Conservation (phyloP, 2,329 filamentous ascomycete genomes). For the Phaeosphaeria sp. region DNA sequence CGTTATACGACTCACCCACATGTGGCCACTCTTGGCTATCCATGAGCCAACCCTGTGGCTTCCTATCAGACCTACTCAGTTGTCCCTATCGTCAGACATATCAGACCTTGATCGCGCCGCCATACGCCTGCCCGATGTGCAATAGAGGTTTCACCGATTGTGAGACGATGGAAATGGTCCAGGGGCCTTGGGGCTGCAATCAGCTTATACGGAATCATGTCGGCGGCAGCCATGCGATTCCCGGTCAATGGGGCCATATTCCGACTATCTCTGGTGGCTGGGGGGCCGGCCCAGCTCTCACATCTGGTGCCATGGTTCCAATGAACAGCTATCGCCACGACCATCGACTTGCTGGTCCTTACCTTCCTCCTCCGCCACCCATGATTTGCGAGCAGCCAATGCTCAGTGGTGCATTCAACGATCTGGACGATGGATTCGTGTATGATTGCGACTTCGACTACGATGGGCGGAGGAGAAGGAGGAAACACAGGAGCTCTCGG, state of each 20-base stretch:
- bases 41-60: constrained; percentile 54
- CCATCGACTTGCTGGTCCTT: constrained; percentile 28
- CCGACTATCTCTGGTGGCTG: constrained; percentile 19
- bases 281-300: constrained; percentile 10
- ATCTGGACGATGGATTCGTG: constrained; percentile 10
- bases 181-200: constrained; percentile 41
- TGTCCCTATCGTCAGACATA: constrained; percentile 48
- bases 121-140: constrained; percentile 37
- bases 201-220: constrained; percentile 37
- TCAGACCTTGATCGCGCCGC: constrained; percentile 35
- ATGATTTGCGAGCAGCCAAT: constrained; percentile 7
- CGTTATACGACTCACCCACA: constrained; percentile 52
- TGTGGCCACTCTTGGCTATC: constrained; percentile 60
- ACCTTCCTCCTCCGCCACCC: constrained; percentile 13
- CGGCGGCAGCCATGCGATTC: constrained; percentile 33
- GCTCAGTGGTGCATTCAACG: constrained; percentile 6
- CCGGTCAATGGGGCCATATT: constrained; percentile 34
- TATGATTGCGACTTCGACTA: constrained; percentile 9
- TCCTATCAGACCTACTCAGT: constrained; percentile 48
- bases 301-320: constrained; percentile 19
- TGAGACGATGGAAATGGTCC: constrained; percentile 41
- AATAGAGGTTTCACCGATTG: constrained; percentile 35
- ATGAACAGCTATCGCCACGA: constrained; percentile 20
- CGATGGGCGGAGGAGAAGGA: constrained; percentile 16
- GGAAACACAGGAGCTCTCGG: constrained; percentile 22